phyloP scores from a whole-genome alignment of 768 basidiomycete genomes.

The Boletus coccyginus region DNA sequence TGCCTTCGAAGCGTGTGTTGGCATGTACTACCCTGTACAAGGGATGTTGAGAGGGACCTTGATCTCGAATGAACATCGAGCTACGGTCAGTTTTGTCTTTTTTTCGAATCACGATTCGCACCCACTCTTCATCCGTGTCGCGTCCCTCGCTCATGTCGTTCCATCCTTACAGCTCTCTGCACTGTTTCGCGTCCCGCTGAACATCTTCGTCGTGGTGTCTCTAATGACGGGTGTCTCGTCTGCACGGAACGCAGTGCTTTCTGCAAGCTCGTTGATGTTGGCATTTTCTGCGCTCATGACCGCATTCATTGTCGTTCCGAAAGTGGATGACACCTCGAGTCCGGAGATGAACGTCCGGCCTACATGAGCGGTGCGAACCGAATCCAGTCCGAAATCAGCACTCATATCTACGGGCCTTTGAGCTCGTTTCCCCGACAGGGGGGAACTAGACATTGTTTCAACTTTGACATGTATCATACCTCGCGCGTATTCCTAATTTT shows the following conservation, averaged over 20 bases:
- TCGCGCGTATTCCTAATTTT: neutral
- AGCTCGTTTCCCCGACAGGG: too few relatives aligned
- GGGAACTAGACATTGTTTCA: neutral
- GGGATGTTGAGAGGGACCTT: constrained; percentile 68
- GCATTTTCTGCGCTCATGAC: constrained; percentile 60
- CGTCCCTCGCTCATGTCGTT: neutral
- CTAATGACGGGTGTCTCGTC: constrained; percentile 67
- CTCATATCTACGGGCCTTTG: neutral
- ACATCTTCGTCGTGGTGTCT: constrained; percentile 68
- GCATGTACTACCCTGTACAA: constrained; percentile 78
- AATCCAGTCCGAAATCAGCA: neutral
- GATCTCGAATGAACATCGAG: constrained; percentile 69
- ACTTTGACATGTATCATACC: neutral
- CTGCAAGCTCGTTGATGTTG: constrained; percentile 55
- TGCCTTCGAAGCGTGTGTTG: constrained; percentile 72
- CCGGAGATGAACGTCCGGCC: constrained; percentile 20
- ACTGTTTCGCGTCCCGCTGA: constrained; percentile 72
- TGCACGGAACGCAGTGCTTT: constrained; percentile 58
- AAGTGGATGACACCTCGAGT: constrained; percentile 23
- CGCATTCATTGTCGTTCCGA: constrained; percentile 43
- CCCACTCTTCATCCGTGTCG: neutral
- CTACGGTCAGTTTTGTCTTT: constrained; percentile 49
- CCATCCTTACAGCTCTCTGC: constrained; percentile 49
- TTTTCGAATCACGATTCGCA: too few relatives aligned
- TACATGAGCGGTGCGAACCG: constrained; percentile 1